These are phyloP conservation scores for Fragaria iinumae DNA, from an alignment of 306 rosid species.

Conservation along the genomic window DNA sequence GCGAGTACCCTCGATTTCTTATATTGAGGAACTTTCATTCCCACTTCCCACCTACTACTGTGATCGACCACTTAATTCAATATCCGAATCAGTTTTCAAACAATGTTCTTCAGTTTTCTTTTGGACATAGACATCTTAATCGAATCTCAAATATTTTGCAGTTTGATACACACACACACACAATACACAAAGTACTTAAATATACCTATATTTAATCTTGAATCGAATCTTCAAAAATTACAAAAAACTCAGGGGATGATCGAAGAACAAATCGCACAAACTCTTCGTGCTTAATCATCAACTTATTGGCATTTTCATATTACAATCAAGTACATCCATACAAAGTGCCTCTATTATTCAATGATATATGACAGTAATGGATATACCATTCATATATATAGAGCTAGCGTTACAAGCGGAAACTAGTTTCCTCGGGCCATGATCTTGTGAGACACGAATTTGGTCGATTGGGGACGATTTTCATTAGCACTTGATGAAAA, in stretches of 20 bases:
- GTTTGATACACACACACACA: not conserved
- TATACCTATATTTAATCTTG: too few species aligned
- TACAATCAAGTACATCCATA: not conserved
- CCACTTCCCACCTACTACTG: not conserved
- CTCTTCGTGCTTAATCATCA: not conserved
- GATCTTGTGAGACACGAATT: not conserved
- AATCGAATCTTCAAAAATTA: too few species aligned
- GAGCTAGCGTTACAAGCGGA: not conserved
- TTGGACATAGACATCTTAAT: not conserved
- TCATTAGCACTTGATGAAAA: not conserved
- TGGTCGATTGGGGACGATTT: not conserved
- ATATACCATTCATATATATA: not conserved
- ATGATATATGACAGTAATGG: not conserved
- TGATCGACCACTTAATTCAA: not conserved
- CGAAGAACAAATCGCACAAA: not conserved
- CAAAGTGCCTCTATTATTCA: not conserved
- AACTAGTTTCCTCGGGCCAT: not conserved
- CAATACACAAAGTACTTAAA: too few species aligned
- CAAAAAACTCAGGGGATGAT: too few species aligned
- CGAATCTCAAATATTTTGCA: not conserved
- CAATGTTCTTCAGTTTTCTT: not conserved
- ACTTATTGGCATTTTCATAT: not conserved
- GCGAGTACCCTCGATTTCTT: not conserved
- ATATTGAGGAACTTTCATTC: not conserved
- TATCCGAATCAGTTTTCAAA: not conserved